Evolutionary conservation across 2,329 filamentous ascomycete species (phyloP), one percentile per base, ranked within the genome.

Genomic region (Didymella pinodella): DNA sequence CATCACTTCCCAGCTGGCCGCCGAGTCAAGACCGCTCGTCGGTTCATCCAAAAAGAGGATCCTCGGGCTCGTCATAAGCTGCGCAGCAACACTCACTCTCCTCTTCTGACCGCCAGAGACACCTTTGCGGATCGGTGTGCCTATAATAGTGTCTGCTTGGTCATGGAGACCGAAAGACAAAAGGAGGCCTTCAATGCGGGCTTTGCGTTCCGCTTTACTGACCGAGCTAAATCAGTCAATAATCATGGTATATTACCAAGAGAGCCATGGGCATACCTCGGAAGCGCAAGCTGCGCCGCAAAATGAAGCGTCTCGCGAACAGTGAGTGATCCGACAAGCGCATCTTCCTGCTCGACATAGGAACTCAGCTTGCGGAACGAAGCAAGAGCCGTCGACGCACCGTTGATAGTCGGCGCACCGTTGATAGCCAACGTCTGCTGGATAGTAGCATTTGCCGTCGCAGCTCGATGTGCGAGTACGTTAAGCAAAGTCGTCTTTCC

Each of bases 281-380:
- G 80, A 5, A 89, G 67, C 60, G 87, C 78, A 4, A 96, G 84
- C 28, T 89, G 85, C 0, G 91, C 90, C 0, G 91, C 89, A 74
- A 96, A 96, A 62, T 87, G 80, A 60, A 96, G 78, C 0, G 92
- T 96, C 79, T 96, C 92, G 28, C 85, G 82, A 8, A 94, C 90
- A 0, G 92, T 96, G 64, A 96, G 80, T 0, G 89, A 89, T 4
- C 92, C 92, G 49, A 94, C 90, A 12, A 96, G 82, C 0, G 91
- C 89, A 80, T 96, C 92, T 65, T 96, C 91, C 75, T 96, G 92
- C 79, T 96, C 92, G 22, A 96, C 92, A 71, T 93, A 96, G 46
- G 87, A 87, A 54, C 86, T 89, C 48, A 94, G 82, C 47, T 85
- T 82, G 18, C 86, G 85, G 65, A 94, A 89, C 0, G 80, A 79